A percentile compares a stretch with the other conserved stretches of the same genome.
Conservation (phyloP, 2,329 filamentous ascomycete species). For the Nakataea oryzae region DNA sequence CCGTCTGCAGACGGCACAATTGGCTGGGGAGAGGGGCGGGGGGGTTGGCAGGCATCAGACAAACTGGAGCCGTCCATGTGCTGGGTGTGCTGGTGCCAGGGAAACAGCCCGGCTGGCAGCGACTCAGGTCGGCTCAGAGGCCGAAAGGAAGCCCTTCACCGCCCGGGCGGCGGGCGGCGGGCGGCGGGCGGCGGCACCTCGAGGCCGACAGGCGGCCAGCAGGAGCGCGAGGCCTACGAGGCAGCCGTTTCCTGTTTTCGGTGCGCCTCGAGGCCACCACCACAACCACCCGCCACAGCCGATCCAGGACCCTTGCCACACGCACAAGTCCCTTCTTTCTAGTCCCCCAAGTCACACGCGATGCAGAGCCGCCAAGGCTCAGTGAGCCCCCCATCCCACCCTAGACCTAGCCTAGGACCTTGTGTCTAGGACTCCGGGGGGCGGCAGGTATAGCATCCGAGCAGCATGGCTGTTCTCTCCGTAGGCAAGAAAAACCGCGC, state of each 20-base stretch:
- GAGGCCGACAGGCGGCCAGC: too few relatives aligned
- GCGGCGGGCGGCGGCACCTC: too few relatives aligned
- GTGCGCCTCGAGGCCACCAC: neutral
- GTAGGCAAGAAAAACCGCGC: neutral
- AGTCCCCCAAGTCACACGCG: too few relatives aligned
- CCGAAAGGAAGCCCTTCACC: neutral
- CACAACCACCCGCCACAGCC: too few relatives aligned
- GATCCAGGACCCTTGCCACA: neutral
- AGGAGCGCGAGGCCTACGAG: neutral
- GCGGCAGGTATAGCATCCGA: too few relatives aligned
- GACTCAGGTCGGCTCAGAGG: neutral
- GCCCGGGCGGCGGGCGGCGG: too few relatives aligned
- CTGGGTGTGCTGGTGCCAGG: neutral
- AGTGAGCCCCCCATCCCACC: neutral
- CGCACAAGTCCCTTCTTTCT: neutral
- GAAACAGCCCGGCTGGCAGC: too few relatives aligned
- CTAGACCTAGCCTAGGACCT: neutral
- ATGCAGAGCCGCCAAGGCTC: neutral
- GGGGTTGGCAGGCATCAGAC: too few relatives aligned
- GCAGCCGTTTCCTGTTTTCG: neutral
- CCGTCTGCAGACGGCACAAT: neutral
- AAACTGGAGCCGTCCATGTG: neutral
- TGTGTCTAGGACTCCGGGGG: neutral
- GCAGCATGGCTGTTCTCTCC: too few relatives aligned
- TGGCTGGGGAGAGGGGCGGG: too few relatives aligned